Base-by-base conservation (phyloP, 768 basidiomycete genomes). In the Holtermanniella nyarrowii region DNA sequence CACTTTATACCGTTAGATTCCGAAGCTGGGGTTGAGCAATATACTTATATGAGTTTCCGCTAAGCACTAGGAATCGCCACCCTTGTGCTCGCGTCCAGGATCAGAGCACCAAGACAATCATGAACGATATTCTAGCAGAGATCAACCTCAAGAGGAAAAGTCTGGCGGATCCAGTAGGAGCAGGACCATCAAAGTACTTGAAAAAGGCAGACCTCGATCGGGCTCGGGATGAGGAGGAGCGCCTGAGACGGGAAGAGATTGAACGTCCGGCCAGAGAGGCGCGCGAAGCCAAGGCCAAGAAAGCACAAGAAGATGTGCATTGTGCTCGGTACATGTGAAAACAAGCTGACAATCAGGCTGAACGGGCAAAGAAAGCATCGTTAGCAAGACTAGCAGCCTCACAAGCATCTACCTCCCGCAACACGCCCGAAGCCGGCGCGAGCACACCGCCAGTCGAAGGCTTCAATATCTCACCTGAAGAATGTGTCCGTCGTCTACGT, bases 391-490 rank as follows among this genome's bases (percentile, higher is more conserved):
- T 56, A 48, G 51, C 61, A 22, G 50, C 53, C 24, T 59, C 59
- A 5, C 50, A 47, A 4, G 48, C 57, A 0, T 37, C 42, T 5
- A 46, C 55, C 21, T 74, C 75, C 14, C 57, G 65, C 45, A 73
- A 76, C n/a, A 73, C 75, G n/a, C 74, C 77, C 13, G 74, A 75
- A 73, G 37, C 49, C 40, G 22, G 37, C 18, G 48, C 22, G 10
- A 48, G 68, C 1, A 26, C 44, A 1, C 24, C 41, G 14, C 56
- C 52, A 44, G 54, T 56, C 11, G 72, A 74, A 53, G 58, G 63
- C 2, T 96, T 91, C 75, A 90, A 90, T 65, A 84, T 97, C 49
- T 87, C 91, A 1, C 88, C 90, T 51, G 85, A 90, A 55, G 95
- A 99, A 63, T 87, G 86, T 12, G 77, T 90, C 50, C 83, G 88